Conservation (phyloP, 805 yeast species). For the Hanseniaspora occidentalis region DNA sequence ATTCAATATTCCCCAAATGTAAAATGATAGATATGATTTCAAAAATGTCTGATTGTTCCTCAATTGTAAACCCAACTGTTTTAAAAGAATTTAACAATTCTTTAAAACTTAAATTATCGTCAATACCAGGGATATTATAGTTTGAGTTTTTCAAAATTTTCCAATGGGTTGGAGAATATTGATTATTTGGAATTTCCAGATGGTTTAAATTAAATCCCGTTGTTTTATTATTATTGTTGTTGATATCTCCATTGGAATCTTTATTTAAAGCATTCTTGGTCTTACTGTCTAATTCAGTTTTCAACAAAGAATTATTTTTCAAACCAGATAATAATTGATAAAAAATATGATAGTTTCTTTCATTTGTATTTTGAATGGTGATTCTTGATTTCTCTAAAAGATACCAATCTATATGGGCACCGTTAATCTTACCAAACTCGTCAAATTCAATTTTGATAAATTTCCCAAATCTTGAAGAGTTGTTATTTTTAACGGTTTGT, state of each 20-base stretch:
- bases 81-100: slow-evolving; percentile 53
- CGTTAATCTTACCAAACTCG: slow-evolving; percentile 50
- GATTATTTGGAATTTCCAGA: slow-evolving; percentile 13
- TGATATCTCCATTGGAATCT: background rate
- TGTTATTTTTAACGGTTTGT: slow-evolving; percentile 84
- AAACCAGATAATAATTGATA: slow-evolving; percentile 75
- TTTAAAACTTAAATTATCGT: slow-evolving; percentile 60
- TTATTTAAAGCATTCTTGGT: background rate
- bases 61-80: slow-evolving; percentile 53
- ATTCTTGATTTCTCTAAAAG: slow-evolving; percentile 89
- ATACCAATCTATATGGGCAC: slow-evolving; percentile 93
- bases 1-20: slow-evolving; percentile 76
- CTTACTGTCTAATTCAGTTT: too few relatives aligned
- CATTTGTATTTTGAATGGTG: slow-evolving; percentile 56
- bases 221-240: slow-evolving; percentile 7
- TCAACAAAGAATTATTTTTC: slow-evolving; percentile 4
- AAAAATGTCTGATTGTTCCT: slow-evolving; percentile 47
- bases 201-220: slow-evolving; percentile 26
- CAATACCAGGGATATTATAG: slow-evolving; percentile 52
- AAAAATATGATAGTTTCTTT: slow-evolving; percentile 88
- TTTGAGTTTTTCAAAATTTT: slow-evolving; percentile 48
- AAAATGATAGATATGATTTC: slow-evolving; percentile 61
- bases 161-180: slow-evolving; percentile 27
- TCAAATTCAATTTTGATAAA: slow-evolving; percentile 79
- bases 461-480: slow-evolving; percentile 94